These are phyloP conservation scores for Xylariomycetidae sp. DNA, from an alignment of 2,329 filamentous ascomycete species.

Conservation along the genomic window DNA sequence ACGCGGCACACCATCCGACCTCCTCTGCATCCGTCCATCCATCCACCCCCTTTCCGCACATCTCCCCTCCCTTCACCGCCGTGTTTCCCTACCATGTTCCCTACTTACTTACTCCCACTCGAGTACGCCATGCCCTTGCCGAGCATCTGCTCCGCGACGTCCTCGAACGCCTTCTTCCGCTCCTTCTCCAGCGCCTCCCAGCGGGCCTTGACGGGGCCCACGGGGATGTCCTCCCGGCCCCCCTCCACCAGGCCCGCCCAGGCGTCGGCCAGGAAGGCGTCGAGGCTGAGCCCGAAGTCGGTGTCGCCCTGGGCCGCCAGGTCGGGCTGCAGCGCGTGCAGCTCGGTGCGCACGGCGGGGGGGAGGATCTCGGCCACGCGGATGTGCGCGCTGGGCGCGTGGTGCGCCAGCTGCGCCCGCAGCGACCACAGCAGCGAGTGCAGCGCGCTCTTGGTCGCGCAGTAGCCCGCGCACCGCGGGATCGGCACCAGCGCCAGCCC, in stretches of 20 bases:
- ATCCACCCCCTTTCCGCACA: too few relatives aligned
- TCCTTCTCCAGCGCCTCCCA: neutral
- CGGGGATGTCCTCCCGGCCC: constrained; percentile 32
- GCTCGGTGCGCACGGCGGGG: constrained; percentile 39
- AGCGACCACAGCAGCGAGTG: constrained; percentile 39
- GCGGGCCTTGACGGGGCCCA: constrained; percentile 6
- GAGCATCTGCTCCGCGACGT: neutral
- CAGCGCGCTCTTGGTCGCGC: constrained; percentile 46
- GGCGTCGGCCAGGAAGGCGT: constrained; percentile 36
- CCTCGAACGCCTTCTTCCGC: neutral
- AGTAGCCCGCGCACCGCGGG: constrained; percentile 40
- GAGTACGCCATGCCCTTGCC: neutral
- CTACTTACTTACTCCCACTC: too few relatives aligned
- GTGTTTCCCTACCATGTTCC: too few relatives aligned
- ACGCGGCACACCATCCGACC: too few relatives aligned
- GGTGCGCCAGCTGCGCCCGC: constrained; percentile 33
- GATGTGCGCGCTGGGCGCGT: constrained; percentile 21
- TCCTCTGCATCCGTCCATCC: too few relatives aligned
- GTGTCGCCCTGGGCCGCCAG: constrained; percentile 26
- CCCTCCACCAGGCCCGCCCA: constrained; percentile 32
- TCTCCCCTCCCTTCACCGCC: too few relatives aligned
- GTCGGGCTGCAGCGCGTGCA: constrained; percentile 36
- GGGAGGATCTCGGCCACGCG: constrained; percentile 42
- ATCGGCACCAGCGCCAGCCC: constrained; percentile 41
- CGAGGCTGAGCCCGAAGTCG: constrained; percentile 30